A percentile compares a stretch with the other conserved stretches of the same genome.
Evolutionary conservation across 768 basidiomycete genomes (phyloP).

Genomic region (Tylopilus vinaceipallidus): DNA sequence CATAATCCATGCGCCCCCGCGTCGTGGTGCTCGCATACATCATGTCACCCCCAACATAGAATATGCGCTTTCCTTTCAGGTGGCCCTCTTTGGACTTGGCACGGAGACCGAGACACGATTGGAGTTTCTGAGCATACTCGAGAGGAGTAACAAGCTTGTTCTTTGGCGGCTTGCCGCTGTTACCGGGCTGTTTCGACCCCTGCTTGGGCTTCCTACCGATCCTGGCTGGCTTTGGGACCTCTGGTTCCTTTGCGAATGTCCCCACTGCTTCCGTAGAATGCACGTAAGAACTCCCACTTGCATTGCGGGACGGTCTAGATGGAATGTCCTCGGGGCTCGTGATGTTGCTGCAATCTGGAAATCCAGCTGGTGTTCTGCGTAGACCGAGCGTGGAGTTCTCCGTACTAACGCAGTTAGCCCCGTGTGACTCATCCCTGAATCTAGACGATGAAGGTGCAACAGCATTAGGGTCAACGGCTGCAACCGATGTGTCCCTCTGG

Average conservation of each 20-base stretch:
- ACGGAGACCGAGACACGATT: constrained; percentile 28
- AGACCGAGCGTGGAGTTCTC: background rate
- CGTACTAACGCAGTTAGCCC: background rate
- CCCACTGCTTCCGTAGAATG: background rate
- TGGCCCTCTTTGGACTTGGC: constrained; percentile 29
- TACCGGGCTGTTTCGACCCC: background rate
- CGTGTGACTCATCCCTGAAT: background rate
- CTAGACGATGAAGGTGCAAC: background rate
- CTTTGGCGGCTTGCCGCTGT: constrained; percentile 33
- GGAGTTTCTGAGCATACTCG: constrained; percentile 53
- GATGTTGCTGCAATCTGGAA: constrained; percentile 14
- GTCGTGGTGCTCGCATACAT: constrained; percentile 49
- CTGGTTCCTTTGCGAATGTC: constrained; percentile 1
- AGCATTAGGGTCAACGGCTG: background rate
- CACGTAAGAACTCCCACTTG: background rate
- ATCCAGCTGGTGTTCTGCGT: constrained; percentile 8
- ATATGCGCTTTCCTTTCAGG: constrained; percentile 54
- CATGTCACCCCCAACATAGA: constrained; percentile 60
- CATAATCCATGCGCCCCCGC: constrained; percentile 57
- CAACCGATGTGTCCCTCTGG: background rate
- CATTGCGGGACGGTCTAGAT: background rate
- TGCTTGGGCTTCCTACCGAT: constrained; percentile 17
- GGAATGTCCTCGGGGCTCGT: constrained; percentile 19
- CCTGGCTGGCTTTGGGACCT: constrained; percentile 21
- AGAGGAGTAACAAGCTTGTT: constrained; percentile 45